Percentiles rank a stretch among this genome's conserved stretches.
These are phyloP conservation scores for Cynanchum wilfordii DNA, from an alignment of 257 asterid species.

Conservation along the genomic window DNA sequence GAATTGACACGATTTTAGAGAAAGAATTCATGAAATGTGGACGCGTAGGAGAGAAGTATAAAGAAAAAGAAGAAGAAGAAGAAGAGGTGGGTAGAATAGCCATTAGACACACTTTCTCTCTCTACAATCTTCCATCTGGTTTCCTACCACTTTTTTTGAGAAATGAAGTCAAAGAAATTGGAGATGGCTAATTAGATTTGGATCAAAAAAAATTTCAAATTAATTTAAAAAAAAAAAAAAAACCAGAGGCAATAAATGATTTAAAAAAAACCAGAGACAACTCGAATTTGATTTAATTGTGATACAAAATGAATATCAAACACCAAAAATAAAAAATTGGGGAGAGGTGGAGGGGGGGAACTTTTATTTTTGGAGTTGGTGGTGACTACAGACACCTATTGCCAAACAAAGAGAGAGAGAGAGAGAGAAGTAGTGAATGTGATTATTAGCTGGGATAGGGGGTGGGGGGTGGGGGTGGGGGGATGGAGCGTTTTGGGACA, in stretches of 20 bases:
- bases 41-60: conserved; percentile 13
- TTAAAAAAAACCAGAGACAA: too few species aligned
- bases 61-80: background rate
- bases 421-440: background rate
- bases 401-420: too few species aligned
- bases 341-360: too few species aligned
- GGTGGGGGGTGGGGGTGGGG: background rate
- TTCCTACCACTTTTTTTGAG: background rate
- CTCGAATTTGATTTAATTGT: too few species aligned
- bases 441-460: background rate
- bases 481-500: background rate
- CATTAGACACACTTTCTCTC: too few species aligned
- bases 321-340: too few species aligned
- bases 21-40: conserved; percentile 17
- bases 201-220: conserved; percentile 1
- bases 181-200: background rate
- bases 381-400: background rate
- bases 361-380: background rate
- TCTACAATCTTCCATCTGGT: background rate
- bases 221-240: too few species aligned
- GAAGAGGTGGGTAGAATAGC: conserved; percentile 13
- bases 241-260: too few species aligned
- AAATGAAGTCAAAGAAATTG: background rate
- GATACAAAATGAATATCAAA: too few species aligned
- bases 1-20: conserved; percentile 21